Conservation (phyloP, 2,329 filamentous ascomycete species). For the Aspergillus costaricaensis region DNA sequence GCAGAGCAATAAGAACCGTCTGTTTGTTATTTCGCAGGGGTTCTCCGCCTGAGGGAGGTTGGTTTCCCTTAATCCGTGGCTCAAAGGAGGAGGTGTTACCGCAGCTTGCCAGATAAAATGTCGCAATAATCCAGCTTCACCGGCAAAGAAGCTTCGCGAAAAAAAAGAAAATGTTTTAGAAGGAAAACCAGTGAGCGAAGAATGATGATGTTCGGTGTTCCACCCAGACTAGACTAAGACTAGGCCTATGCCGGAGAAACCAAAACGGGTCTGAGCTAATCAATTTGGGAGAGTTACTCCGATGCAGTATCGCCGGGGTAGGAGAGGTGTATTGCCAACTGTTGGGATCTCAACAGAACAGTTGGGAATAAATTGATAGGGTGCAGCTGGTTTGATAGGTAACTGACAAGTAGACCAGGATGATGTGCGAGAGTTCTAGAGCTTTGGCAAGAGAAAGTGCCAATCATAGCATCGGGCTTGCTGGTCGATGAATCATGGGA, state of each 20-base stretch:
- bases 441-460: not conserved
- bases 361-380: not conserved
- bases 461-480: not conserved
- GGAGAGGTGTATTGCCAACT: not conserved
- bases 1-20: no score
- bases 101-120: not conserved
- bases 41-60: no score
- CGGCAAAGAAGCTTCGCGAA: not conserved
- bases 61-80: no score
- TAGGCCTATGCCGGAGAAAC: conserved; percentile 1
- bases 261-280: not conserved
- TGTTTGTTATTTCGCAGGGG: no score
- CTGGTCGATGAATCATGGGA: not conserved
- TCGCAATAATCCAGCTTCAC: not conserved
- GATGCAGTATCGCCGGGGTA: not conserved
- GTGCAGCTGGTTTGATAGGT: no score
- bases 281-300: conserved; percentile 3
- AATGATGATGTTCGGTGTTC: conserved; percentile 3
- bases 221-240: not conserved
- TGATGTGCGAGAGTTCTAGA: not conserved
- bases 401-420: not conserved
- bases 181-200: conserved; percentile 1
- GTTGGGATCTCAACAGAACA: conserved; percentile 3
- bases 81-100: no score
- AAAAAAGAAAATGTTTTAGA: not conserved